phyloP scores from a whole-genome alignment of 2,329 filamentous ascomycete genomes.

The Epichloe aotearoae region DNA sequence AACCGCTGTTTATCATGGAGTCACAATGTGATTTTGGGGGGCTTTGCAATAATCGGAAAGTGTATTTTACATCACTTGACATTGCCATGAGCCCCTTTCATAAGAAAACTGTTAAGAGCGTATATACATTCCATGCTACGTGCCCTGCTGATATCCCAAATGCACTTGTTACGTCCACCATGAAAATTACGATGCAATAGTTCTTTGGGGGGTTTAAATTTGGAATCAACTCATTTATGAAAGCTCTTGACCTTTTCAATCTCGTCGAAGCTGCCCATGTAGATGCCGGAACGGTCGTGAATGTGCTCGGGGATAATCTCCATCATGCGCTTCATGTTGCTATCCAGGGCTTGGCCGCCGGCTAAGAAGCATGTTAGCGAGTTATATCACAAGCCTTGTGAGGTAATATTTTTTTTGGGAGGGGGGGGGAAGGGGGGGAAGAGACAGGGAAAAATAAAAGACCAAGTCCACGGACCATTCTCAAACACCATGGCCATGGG shows the following conservation, averaged over 20 bases:
- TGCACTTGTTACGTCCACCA: not conserved
- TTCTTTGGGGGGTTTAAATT: not conserved
- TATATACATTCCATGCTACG: not conserved
- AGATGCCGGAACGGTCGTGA: constrained; percentile 91
- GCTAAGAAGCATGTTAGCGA: constrained; percentile 37
- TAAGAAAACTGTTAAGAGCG: not conserved
- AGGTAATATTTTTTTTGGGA: too few relatives aligned
- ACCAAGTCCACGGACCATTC: constrained; percentile 57
- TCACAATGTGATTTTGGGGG: too few relatives aligned
- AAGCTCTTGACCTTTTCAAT: constrained; percentile 87
- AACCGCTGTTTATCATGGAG: not conserved
- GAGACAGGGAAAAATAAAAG: not conserved
- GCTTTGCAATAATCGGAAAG: too few relatives aligned
- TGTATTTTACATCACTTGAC: too few relatives aligned
- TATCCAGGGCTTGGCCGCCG: constrained; percentile 83
- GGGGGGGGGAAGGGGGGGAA: too few relatives aligned
- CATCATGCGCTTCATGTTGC: constrained; percentile 82
- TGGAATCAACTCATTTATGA: constrained; percentile 37
- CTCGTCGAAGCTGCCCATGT: constrained; percentile 88
- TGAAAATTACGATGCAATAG: not conserved
- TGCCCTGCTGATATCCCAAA: not conserved
- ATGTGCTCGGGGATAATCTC: constrained; percentile 82
- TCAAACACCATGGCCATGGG: constrained; percentile 98
- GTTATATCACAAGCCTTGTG: not conserved
- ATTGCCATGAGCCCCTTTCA: too few relatives aligned